Conservation (phyloP, 2,329 filamentous ascomycete species). For the Aureobasidium sp. region DNA sequence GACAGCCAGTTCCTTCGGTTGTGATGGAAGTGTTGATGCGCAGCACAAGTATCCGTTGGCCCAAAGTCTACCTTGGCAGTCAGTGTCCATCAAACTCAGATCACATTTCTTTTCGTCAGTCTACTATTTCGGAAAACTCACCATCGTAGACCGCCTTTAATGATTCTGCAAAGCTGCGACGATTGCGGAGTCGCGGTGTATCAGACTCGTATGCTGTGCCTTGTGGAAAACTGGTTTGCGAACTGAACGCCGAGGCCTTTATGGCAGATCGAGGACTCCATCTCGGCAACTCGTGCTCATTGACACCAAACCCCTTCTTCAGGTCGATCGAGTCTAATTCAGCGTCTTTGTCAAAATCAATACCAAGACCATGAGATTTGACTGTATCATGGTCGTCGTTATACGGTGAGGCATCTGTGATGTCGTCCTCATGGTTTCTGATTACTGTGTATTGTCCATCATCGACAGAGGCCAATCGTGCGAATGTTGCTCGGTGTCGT, state of each 20-base stretch:
- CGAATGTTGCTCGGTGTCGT: conserved; percentile 15
- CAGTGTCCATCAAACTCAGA: background rate
- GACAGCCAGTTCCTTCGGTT: conserved; percentile 41
- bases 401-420: background rate
- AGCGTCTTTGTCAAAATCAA: background rate
- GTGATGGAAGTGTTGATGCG: conserved; percentile 33
- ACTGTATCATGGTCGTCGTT: background rate
- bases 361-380: background rate
- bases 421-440: conserved; percentile 12
- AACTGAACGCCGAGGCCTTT: conserved; percentile 13
- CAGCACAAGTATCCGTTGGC: conserved; percentile 32
- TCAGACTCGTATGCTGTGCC: background rate
- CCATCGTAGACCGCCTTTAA: conserved; percentile 12
- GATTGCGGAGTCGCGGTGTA: background rate
- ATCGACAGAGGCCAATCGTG: conserved; percentile 7
- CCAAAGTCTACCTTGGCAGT: conserved; percentile 22
- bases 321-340: background rate
- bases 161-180: conserved; percentile 7
- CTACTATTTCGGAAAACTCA: background rate
- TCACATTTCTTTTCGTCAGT: background rate
- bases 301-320: background rate
- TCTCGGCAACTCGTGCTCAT: background rate
- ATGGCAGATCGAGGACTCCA: background rate
- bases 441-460: conserved; percentile 15
- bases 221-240: conserved; percentile 1